Evolutionary conservation across 495 filamentous ascomycete species (phyloP).

Genomic region (Sphaerosporella brunnea): DNA sequence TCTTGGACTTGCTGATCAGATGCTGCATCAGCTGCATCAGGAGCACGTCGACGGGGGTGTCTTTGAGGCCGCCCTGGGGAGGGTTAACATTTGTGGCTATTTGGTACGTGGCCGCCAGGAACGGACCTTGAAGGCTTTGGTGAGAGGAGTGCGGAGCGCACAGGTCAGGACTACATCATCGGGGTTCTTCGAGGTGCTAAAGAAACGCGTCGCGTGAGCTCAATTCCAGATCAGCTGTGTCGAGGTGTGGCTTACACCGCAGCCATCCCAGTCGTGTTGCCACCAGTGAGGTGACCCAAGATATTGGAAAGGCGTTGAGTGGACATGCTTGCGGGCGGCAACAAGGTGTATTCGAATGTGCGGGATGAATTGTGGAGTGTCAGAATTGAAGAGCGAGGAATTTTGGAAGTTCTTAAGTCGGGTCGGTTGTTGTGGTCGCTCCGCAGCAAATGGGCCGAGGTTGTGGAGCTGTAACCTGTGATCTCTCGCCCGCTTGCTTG

Average conservation of each 20-base stretch:
- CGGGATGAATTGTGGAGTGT: not conserved
- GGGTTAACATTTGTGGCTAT: not conserved
- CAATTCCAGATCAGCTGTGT: not conserved
- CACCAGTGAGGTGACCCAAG: conserved; percentile 6
- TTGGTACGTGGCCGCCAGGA: not conserved
- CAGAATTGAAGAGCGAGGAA: not conserved
- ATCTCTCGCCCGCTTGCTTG: no score
- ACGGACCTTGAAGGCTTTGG: conserved; percentile 38
- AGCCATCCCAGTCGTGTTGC: not conserved
- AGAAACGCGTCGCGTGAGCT: conserved; percentile 1
- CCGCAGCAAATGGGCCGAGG: not conserved
- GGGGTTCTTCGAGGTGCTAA: conserved; percentile 76
- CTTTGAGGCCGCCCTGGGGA: conserved; percentile 77
- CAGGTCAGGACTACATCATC: conserved; percentile 92
- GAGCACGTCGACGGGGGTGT: conserved; percentile 75
- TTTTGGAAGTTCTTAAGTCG: not conserved
- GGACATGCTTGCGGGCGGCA: no score
- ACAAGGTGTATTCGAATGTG: no score
- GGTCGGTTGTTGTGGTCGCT: not conserved
- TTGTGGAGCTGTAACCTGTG: no score
- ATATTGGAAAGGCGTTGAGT: not conserved
- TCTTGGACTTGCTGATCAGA: conserved; percentile 49
- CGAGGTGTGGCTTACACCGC: not conserved
- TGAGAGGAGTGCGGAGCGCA: conserved; percentile 58
- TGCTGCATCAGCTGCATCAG: conserved; percentile 41